phyloP scores from a whole-genome alignment of 345 rosid genomes.

The Corymbia maculata region DNA sequence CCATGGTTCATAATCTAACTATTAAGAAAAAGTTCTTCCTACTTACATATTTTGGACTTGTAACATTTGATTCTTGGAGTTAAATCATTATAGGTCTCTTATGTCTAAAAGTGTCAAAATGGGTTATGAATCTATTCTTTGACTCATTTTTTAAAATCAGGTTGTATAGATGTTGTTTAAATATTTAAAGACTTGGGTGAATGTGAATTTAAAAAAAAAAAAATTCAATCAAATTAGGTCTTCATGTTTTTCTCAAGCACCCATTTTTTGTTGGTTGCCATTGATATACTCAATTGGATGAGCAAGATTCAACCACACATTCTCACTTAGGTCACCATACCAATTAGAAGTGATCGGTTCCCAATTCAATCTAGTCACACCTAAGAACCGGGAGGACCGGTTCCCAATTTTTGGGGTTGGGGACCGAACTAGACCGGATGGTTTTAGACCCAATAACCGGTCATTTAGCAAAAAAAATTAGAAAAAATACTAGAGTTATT shows the following conservation, averaged over 20 bases:
- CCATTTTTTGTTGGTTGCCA: neutral
- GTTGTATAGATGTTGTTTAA: neutral
- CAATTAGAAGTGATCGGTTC: too few species aligned
- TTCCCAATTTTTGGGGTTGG: neutral
- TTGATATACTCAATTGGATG: neutral
- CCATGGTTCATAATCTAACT: neutral
- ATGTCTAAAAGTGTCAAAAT: neutral
- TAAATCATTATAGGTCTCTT: neutral
- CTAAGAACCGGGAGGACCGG: fast-evolving
- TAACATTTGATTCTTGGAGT: neutral
- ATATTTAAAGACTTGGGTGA: neutral
- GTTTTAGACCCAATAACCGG: too few species aligned
- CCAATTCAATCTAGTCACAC: fast-evolving
- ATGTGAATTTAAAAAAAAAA: neutral
- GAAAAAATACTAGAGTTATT: too few species aligned
- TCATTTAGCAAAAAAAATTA: too few species aligned
- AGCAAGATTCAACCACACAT: neutral
- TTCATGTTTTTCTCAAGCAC: neutral
- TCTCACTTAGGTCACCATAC: neutral
- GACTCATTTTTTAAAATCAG: neutral
- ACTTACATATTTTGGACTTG: neutral
- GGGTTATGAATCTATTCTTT: neutral
- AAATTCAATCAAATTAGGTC: neutral
- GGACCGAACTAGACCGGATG: fast-evolving
- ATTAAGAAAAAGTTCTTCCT: neutral